Percentiles rank a stretch among this genome's conserved stretches.
Conservation (phyloP, 2,329 filamentous ascomycete genomes). For the Neonectria ditissima region DNA sequence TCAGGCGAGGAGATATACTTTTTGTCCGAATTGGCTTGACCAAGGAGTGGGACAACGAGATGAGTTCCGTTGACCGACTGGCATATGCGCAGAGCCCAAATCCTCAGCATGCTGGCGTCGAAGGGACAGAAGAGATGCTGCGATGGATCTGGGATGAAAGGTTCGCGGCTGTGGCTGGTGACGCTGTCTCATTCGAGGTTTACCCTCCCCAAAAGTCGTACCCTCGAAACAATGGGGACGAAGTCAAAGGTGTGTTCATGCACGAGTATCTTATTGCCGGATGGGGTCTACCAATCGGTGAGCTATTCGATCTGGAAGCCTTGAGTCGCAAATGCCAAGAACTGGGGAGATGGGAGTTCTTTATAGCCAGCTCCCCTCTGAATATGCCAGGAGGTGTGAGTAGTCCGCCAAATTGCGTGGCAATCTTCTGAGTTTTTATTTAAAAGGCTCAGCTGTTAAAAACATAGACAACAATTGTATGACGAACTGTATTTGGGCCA, state of each 20-base stretch:
- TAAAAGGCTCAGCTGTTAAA: not conserved
- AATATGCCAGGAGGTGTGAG: conserved; percentile 60
- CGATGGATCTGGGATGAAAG: conserved; percentile 67
- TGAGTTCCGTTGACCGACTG: conserved; percentile 57
- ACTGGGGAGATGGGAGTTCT: conserved; percentile 59
- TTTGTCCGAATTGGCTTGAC: conserved; percentile 43
- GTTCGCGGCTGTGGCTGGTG: conserved; percentile 67
- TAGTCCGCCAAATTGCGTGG: conserved; percentile 58
- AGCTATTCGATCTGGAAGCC: conserved; percentile 49
- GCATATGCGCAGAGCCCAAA: conserved; percentile 54
- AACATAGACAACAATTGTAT: not conserved
- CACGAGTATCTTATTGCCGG: conserved; percentile 60
- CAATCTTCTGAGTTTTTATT: conserved; percentile 50
- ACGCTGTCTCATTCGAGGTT: conserved; percentile 64
- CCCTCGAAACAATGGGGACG: conserved; percentile 24
- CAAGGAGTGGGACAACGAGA: conserved; percentile 44
- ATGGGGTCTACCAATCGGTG: conserved; percentile 58
- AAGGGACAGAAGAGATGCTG: conserved; percentile 60
- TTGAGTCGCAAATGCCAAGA: conserved; percentile 63
- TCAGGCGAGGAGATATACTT: conserved; percentile 19
- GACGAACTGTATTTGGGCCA: not conserved
- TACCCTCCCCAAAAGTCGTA: conserved; percentile 54
- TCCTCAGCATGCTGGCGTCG: conserved; percentile 57
- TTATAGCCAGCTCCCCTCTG: conserved; percentile 59
- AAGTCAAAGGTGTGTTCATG: conserved; percentile 47